Evolutionary conservation across 495 filamentous ascomycete species (phyloP).

Genomic region (Hyaloscypha variabilis): DNA sequence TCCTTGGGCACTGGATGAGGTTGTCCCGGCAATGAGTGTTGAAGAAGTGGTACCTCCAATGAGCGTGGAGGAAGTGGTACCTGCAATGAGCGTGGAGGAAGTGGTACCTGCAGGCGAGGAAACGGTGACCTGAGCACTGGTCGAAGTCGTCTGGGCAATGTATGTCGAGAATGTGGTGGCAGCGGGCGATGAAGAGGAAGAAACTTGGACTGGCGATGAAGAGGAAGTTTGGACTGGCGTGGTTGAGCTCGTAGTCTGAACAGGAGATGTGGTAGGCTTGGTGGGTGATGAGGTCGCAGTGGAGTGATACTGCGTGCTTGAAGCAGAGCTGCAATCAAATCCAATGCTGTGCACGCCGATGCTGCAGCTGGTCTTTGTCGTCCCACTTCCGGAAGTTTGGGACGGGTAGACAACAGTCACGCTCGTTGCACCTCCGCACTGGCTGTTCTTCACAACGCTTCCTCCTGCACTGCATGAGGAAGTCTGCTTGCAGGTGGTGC

Average conservation of each 20-base stretch:
- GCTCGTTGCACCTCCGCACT: slow-evolving; percentile 87
- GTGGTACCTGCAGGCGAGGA: slow-evolving; percentile 29
- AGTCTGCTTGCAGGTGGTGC: slow-evolving; percentile 75
- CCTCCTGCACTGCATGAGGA: slow-evolving; percentile 64
- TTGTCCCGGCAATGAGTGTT: too few relatives aligned
- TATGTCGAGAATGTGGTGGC: neutral
- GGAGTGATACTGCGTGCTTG: slow-evolving; percentile 43
- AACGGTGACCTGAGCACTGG: neutral
- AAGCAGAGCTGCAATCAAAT: slow-evolving; percentile 69
- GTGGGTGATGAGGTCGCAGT: slow-evolving; percentile 16
- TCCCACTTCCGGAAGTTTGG: slow-evolving; percentile 44
- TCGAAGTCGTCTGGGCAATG: neutral
- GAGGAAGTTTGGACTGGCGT: neutral
- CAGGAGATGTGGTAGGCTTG: slow-evolving; percentile 29
- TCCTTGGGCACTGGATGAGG: slow-evolving; percentile 24
- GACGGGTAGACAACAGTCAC: slow-evolving; percentile 75
- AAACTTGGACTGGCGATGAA: neutral
- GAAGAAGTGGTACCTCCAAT: too few relatives aligned
- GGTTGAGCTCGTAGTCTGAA: slow-evolving; percentile 7
- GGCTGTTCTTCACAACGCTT: slow-evolving; percentile 72
- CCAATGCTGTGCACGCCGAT: slow-evolving; percentile 76
- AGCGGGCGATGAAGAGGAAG: slow-evolving; percentile 10
- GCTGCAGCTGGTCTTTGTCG: slow-evolving; percentile 57
- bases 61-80: too few relatives aligned
- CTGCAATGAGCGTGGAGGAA: too few relatives aligned